Conservation (phyloP, 768 basidiomycete genomes). For the Phallus indusiatus region DNA sequence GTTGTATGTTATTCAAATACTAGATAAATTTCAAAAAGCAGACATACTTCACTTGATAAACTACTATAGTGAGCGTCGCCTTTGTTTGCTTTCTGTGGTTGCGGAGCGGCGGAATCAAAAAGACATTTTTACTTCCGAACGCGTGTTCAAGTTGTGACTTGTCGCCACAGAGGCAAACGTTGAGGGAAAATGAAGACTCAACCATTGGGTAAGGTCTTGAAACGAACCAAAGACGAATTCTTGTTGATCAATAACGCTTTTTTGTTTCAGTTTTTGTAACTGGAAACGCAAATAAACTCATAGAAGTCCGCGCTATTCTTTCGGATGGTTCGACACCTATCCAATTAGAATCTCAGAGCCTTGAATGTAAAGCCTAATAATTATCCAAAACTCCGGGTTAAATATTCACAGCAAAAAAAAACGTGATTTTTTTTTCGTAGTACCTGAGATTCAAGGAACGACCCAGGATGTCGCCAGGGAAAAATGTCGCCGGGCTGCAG, state of each 20-base stretch:
- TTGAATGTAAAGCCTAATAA: conserved; percentile 70
- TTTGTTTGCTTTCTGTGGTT: too few species aligned
- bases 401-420: too few species aligned
- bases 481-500: conserved; percentile 80
- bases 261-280: conserved; percentile 93
- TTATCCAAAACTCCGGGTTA: too few species aligned
- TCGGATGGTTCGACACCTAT: conserved; percentile 57
- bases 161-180: too few species aligned
- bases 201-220: conserved; percentile 1
- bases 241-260: too few species aligned
- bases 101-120: too few species aligned
- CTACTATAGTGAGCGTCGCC: too few species aligned
- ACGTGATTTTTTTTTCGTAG: conserved; percentile 34
- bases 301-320: conserved; percentile 81
- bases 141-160: too few species aligned
- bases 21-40: too few species aligned
- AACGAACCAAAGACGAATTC: not conserved
- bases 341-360: conserved; percentile 63
- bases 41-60: too few species aligned
- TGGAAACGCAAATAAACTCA: conserved; percentile 87
- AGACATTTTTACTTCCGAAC: too few species aligned
- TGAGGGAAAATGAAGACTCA: not conserved
- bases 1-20: too few species aligned
- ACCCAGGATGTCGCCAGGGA: conserved; percentile 83
- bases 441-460: conserved; percentile 90